A percentile compares a stretch with the other conserved stretches of the same genome.
These are phyloP conservation scores for Tricholoma furcatifolium DNA, from an alignment of 768 basidiomycete species.

Conservation along the genomic window DNA sequence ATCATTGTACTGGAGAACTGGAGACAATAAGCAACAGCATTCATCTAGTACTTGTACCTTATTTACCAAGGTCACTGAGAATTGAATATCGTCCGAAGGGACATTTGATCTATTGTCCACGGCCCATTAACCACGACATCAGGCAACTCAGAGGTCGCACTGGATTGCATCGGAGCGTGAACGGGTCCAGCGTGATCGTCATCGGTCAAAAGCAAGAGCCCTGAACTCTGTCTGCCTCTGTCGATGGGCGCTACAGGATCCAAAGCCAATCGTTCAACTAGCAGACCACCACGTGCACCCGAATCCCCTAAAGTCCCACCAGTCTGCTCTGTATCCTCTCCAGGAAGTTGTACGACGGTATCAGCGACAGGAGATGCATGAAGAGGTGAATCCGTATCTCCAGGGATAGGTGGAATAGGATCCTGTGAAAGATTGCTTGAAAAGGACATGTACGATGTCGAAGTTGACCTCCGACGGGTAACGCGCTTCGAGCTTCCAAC, in stretches of 20 bases:
- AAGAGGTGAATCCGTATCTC: neutral
- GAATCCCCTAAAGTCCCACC: neutral
- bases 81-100: conserved; percentile 1
- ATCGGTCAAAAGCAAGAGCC: neutral
- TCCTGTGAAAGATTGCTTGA: neutral
- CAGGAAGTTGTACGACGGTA: neutral
- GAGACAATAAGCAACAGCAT: too few species aligned
- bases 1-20: too few species aligned
- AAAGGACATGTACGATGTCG: conserved; percentile 2
- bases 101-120: conserved; percentile 7
- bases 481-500: neutral
- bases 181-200: neutral
- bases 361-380: neutral
- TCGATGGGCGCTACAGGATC: neutral
- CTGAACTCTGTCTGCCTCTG: neutral
- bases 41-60: too few species aligned
- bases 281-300: neutral
- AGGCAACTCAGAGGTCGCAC: neutral
- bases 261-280: neutral
- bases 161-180: neutral
- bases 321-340: neutral
- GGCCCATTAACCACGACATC: neutral
- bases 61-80: neutral
- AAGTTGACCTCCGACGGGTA: conserved; percentile 1
- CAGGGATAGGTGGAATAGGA: neutral